Evolutionary conservation across 2,329 filamentous ascomycete genomes (phyloP).

Genomic region (Simplicillium sp.): DNA sequence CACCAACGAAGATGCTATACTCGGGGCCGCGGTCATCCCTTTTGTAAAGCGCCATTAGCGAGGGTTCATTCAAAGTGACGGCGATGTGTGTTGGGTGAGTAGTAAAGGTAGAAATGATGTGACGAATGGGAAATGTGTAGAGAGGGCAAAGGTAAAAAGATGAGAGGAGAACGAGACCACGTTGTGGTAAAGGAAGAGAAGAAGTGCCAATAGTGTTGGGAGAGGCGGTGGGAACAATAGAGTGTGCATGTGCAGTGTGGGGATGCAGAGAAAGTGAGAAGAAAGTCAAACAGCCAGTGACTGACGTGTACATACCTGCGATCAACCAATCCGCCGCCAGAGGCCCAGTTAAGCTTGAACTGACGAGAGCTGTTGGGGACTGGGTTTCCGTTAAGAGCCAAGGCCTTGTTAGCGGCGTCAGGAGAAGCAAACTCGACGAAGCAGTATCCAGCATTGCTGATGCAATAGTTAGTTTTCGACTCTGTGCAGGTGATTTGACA

Average conservation of each 20-base stretch:
- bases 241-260: not conserved
- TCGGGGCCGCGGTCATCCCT: constrained; percentile 95
- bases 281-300: not conserved
- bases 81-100: no score
- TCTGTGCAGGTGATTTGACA: no score
- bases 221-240: no score
- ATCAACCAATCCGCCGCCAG: constrained; percentile 88
- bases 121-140: not conserved
- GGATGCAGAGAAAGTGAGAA: constrained; percentile 2
- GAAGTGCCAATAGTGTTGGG: no score
- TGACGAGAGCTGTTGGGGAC: constrained; percentile 91
- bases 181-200: no score
- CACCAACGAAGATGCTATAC: constrained; percentile 95
- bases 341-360: constrained; percentile 99
- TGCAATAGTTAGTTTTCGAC: constrained; percentile 9
- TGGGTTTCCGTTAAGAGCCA: constrained; percentile 76
- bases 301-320: constrained; percentile 55
- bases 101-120: no score
- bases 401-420: constrained; percentile 81
- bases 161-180: no score
- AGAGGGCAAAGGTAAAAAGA: not conserved
- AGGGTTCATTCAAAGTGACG: not conserved
- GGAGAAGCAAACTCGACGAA: constrained; percentile 87
- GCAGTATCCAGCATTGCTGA: constrained; percentile 93
- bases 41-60: constrained; percentile 3